A percentile compares a stretch with the other conserved stretches of the same genome.
Conservation (phyloP, 768 basidiomycete genomes). For the Hericium coralloides region DNA sequence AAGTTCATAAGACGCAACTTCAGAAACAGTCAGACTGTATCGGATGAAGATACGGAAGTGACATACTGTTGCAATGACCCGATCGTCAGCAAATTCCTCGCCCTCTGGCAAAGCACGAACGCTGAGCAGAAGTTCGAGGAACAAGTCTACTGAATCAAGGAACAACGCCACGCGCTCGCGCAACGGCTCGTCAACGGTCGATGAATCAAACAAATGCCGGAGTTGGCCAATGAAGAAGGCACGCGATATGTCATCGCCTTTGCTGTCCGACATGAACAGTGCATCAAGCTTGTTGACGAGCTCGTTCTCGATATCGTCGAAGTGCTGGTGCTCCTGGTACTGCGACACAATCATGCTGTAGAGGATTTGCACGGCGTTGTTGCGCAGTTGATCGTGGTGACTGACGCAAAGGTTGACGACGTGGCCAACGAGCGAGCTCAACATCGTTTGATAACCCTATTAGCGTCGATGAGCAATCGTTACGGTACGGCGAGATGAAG, state of each 20-base stretch:
- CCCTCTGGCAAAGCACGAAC: slow-evolving; percentile 86
- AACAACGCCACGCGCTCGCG: slow-evolving; percentile 72
- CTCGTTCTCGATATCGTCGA: slow-evolving; percentile 86
- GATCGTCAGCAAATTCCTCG: slow-evolving; percentile 90
- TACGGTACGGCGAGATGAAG: neutral
- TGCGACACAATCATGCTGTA: slow-evolving; percentile 95
- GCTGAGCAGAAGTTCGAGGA: slow-evolving; percentile 83
- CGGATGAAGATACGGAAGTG: neutral
- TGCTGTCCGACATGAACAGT: slow-evolving; percentile 88
- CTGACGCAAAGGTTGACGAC: slow-evolving; percentile 91
- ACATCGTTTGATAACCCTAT: slow-evolving; percentile 77
- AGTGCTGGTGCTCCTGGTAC: slow-evolving; percentile 76
- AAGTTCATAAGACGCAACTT: slow-evolving; percentile 90
- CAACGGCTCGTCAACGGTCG: slow-evolving; percentile 71
- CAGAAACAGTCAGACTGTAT: neutral
- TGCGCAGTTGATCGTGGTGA: slow-evolving; percentile 87
- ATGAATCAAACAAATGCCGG: slow-evolving; percentile 79
- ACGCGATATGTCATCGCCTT: slow-evolving; percentile 83
- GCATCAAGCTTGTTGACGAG: slow-evolving; percentile 86
- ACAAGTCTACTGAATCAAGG: slow-evolving; percentile 84
- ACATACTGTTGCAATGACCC: slow-evolving; percentile 79
- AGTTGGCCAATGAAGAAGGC: slow-evolving; percentile 91
- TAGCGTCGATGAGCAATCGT: slow-evolving; percentile 8
- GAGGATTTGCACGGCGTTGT: slow-evolving; percentile 84
- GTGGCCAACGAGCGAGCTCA: slow-evolving; percentile 79